Percentiles rank a stretch among this genome's conserved stretches.
Conservation (phyloP, 805 yeast species). For the Naumovozyma baii region DNA sequence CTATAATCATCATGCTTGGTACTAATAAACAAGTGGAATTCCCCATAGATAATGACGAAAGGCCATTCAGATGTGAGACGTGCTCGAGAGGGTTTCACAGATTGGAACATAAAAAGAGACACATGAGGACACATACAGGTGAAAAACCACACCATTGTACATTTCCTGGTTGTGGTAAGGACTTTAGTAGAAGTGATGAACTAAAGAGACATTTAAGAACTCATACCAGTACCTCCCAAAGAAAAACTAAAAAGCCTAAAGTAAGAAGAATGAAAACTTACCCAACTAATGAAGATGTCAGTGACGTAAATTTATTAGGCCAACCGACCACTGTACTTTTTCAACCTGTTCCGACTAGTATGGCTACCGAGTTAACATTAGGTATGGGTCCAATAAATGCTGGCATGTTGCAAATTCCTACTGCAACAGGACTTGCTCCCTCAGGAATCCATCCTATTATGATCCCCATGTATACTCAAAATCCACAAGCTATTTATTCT, state of each 20-base stretch:
- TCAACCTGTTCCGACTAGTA: conserved; percentile 2
- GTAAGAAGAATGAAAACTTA: neutral
- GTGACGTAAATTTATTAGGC: neutral
- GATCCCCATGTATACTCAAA: conserved; percentile 1
- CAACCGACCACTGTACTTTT: conserved; percentile 1
- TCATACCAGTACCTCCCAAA: conserved; percentile 34
- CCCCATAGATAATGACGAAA: conserved; percentile 20
- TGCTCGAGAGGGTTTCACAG: conserved; percentile 83
- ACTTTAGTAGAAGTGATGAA: conserved; percentile 76
- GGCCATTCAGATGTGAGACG: conserved; percentile 79
- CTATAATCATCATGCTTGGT: too few species aligned
- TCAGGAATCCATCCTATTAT: conserved; percentile 2
- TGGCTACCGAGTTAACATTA: conserved; percentile 1
- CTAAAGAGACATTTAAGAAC: conserved; percentile 77
- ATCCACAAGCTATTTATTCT: neutral
- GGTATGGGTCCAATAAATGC: conserved; percentile 1
- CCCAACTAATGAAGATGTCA: conserved; percentile 1
- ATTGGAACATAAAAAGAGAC: conserved; percentile 84
- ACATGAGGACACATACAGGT: conserved; percentile 87
- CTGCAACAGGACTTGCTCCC: neutral
- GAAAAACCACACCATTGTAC: conserved; percentile 84
- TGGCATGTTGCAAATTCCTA: neutral
- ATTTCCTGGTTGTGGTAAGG: conserved; percentile 74
- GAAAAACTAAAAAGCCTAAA: conserved; percentile 5
- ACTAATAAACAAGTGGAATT: neutral